phyloP scores from a whole-genome alignment of 139 green algal genomes.

The Chlorella sp. region DNA sequence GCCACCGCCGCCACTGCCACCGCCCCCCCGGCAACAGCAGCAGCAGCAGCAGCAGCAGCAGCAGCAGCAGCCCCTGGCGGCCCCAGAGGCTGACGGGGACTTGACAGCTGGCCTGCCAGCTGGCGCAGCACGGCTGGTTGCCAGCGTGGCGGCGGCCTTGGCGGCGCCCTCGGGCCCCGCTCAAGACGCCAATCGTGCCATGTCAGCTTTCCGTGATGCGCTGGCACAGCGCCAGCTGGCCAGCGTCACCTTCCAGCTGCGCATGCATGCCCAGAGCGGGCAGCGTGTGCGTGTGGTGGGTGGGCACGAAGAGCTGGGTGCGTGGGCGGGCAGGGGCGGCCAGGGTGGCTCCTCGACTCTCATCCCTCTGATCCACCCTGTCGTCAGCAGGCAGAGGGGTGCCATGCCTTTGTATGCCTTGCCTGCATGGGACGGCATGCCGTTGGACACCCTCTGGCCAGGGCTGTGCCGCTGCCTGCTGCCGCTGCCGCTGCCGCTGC shows the following conservation, averaged over 20 bases:
- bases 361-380: too few species aligned
- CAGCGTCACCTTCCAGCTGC: neutral
- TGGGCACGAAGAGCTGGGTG: neutral
- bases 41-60: neutral
- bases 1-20: too few species aligned
- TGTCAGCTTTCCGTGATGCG: neutral
- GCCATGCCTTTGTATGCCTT: neutral
- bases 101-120: neutral
- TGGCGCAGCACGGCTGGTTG: neutral
- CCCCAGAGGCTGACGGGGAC: neutral
- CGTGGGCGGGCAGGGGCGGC: neutral
- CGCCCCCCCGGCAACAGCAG: neutral
- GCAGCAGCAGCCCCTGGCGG: neutral
- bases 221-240: constrained; percentile 3
- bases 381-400: too few species aligned
- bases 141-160: neutral
- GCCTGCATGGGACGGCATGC: too few species aligned
- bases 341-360: too few species aligned
- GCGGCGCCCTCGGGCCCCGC: neutral
- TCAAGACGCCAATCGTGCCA: neutral
- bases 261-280: neutral
- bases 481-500: neutral
- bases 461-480: too few species aligned
- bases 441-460: too few species aligned
- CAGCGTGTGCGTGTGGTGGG: constrained; percentile 1